Base-by-base conservation (phyloP, 1,284 basidiomycete genomes). In the Flammula alnicola region DNA sequence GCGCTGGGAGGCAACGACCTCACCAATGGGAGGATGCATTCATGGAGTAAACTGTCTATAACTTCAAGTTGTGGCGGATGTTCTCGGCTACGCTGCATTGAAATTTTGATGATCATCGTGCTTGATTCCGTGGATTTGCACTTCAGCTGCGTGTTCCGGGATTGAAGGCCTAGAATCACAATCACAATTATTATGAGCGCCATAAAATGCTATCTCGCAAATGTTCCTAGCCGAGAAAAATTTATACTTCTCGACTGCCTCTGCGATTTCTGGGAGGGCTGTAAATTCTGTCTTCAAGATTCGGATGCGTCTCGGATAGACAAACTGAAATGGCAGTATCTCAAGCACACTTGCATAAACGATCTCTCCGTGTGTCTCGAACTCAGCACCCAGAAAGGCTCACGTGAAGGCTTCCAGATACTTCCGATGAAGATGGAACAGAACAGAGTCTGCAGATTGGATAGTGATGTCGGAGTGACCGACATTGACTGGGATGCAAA, bases 371-470 rank as follows among this genome's bases (percentile, higher is more conserved):
- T 20, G 17, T 6, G 26, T 40, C 6, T 42, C 22, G 20, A 49
- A 27, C 5, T 47, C 43, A 4, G 42, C 12, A 23, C 37, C 42
- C 7, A 62, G 63, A 30, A 65, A 63, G 6, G 47, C 58, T 9
- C 60, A 58, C 4, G 59, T 51, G 12, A 26, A 35, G 8, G 37
- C 29, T 38, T 60, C 58, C 4, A 65, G 51, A 42, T 63, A 52
- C 33, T 57, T 57, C 12, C 58, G 45, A 32, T 65, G 61, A 3
- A 63, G 12, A 12, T 44, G 40, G 49, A 65, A 63, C 2, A 51
- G 31, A 9, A 61, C 36, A 11, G 44, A 27, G 30, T 65, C 63
- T 30, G 48, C 51, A 3, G 63, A 65, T 11, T 51, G 44, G 42
- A 65, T 50, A 4, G 32, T 46, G 10, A 63, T 30, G 39, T 64